These are phyloP conservation scores for Cyanodermella asteris DNA, from an alignment of 2,329 filamentous ascomycete species.

Conservation along the genomic window DNA sequence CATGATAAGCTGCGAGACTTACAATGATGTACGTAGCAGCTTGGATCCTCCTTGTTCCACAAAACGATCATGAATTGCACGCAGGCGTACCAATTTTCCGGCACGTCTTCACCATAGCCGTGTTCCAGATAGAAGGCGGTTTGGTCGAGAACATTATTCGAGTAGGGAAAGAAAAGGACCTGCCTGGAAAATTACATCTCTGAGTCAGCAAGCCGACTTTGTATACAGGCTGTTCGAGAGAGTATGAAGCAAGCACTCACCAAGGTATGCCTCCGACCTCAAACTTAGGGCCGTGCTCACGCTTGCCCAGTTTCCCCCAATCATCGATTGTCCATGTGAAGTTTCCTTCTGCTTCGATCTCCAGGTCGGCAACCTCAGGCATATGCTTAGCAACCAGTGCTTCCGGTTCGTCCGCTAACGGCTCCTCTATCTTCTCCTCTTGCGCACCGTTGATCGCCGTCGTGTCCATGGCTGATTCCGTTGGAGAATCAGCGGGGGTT, in stretches of 20 bases:
- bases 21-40: conserved; percentile 53
- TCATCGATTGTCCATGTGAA: conserved; percentile 74
- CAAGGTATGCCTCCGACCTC: conserved; percentile 73
- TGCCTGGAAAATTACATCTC: conserved; percentile 47
- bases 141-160: conserved; percentile 84
- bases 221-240: not conserved
- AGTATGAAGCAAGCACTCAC: conserved; percentile 20
- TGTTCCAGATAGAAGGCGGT: conserved; percentile 94
- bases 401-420: conserved; percentile 31
- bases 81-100: conserved; percentile 90
- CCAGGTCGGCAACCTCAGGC: conserved; percentile 55
- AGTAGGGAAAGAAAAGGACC: conserved; percentile 83
- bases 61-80: conserved; percentile 87
- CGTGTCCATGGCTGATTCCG: conserved; percentile 10
- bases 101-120: conserved; percentile 55
- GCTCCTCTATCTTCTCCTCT: not conserved
- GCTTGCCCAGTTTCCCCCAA: conserved; percentile 56
- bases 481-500: conserved; percentile 13
- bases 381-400: conserved; percentile 69
- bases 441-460: conserved; percentile 18
- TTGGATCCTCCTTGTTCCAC: conserved; percentile 87
- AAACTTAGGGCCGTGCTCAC: conserved; percentile 75
- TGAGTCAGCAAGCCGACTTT: conserved; percentile 10
- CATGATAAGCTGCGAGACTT: conserved; percentile 12
- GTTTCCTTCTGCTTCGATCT: conserved; percentile 51